phyloP scores from a whole-genome alignment of 2,329 filamentous ascomycete species.

The Ophiostoma sp. region DNA sequence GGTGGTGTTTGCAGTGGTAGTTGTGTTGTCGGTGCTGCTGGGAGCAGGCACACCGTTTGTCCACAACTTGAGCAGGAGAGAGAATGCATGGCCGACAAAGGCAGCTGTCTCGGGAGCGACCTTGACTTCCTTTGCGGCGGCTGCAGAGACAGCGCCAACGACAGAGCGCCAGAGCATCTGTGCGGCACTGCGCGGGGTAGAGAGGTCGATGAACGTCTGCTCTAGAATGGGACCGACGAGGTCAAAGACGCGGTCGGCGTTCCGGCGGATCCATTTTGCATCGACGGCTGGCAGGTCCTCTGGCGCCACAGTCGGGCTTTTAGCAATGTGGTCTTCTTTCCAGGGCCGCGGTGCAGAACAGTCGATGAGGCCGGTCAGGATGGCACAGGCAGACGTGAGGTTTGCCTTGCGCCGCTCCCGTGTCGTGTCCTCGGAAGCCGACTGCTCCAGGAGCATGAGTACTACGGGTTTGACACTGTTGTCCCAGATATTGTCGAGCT shows the following conservation, averaged over 20 bases:
- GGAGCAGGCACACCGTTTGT: constrained; percentile 46
- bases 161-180: constrained; percentile 57
- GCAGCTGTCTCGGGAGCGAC: constrained; percentile 75
- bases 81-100: constrained; percentile 68
- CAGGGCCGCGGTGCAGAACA: constrained; percentile 56
- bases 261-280: constrained; percentile 77
- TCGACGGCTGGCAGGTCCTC: constrained; percentile 82
- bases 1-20: constrained; percentile 24
- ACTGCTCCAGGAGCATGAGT: constrained; percentile 47
- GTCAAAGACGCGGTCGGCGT: constrained; percentile 58
- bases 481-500: constrained; percentile 75
- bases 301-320: constrained; percentile 51
- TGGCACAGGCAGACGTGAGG: constrained; percentile 55
- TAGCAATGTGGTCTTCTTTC: constrained; percentile 66
- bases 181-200: constrained; percentile 50
- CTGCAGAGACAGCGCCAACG: constrained; percentile 57
- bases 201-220: constrained; percentile 57
- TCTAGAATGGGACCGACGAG: constrained; percentile 56
- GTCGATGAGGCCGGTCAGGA: constrained; percentile 70
- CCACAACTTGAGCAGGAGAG: constrained; percentile 67
- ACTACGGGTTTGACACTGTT: constrained; percentile 63
- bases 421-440: constrained; percentile 33
- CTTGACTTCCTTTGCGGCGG: constrained; percentile 81
- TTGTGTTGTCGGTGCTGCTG: not conserved
- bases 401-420: constrained; percentile 38